A percentile compares a stretch with the other conserved stretches of the same genome.
Evolutionary conservation across 2,329 filamentous ascomycete species (phyloP).

Genomic region (Aspergillus fumigatiaffinis): DNA sequence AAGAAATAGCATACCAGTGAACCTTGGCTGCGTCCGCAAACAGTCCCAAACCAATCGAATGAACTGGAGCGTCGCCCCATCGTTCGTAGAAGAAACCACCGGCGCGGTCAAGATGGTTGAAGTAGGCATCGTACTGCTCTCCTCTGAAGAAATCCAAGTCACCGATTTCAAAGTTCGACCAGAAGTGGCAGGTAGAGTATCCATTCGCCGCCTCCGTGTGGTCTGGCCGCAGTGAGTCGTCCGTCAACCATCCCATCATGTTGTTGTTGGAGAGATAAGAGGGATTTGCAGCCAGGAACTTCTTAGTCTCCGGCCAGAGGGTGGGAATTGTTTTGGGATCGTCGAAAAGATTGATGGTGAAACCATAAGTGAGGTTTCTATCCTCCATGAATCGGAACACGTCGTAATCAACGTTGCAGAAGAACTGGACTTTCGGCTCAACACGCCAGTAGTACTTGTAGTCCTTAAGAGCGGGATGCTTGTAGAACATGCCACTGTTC

Average conservation of each 20-base stretch:
- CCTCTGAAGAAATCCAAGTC: conserved; percentile 92
- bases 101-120: conserved; percentile 86
- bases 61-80: conserved; percentile 97
- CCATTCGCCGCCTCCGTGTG: conserved; percentile 80
- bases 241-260: conserved; percentile 82
- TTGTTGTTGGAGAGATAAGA: conserved; percentile 79
- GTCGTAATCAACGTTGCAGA: conserved; percentile 98
- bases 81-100: conserved; percentile 98
- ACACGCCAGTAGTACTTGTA: conserved; percentile 97
- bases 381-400: conserved; percentile 98
- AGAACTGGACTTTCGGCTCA: conserved; percentile 97
- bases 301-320: conserved; percentile 92
- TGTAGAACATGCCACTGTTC: conserved; percentile 98
- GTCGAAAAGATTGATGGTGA: conserved; percentile 97
- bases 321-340: conserved; percentile 78
- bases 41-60: conserved; percentile 85
- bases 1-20: conserved; percentile 67
- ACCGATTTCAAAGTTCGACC: conserved; percentile 97
- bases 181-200: conserved; percentile 98
- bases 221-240: conserved; percentile 69
- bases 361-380: conserved; percentile 97
- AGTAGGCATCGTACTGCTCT: conserved; percentile 89
- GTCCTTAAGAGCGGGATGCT: conserved; percentile 79
- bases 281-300: conserved; percentile 82
- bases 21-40: conserved; percentile 90